Evolutionary conservation across 305 asterid genomes (phyloP).

Genomic region (Withania somnifera): DNA sequence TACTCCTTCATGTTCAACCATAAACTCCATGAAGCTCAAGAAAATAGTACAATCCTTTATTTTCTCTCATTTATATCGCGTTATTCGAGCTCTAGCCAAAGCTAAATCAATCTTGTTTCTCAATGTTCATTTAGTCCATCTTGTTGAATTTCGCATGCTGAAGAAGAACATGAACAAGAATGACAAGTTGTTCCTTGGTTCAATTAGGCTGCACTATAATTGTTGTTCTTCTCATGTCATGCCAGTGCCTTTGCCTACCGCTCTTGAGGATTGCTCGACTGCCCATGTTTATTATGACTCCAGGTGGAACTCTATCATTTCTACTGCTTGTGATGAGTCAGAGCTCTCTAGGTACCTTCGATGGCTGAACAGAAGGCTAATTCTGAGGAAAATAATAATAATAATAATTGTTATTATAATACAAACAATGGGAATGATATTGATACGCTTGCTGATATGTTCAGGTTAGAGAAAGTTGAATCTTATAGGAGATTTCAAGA

Average conservation of each 20-base stretch:
- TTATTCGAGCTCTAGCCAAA: slow-evolving; percentile 27
- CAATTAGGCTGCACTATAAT: slow-evolving; percentile 70
- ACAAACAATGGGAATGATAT: slow-evolving; percentile 24
- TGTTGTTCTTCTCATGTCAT: slow-evolving; percentile 65
- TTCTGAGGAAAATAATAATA: slow-evolving; percentile 1
- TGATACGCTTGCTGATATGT: slow-evolving; percentile 72
- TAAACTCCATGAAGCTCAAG: slow-evolving; percentile 48
- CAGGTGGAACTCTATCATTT: slow-evolving; percentile 27
- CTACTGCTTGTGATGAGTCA: slow-evolving; percentile 11
- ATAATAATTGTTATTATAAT: slow-evolving; percentile 4
- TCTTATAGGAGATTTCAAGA: slow-evolving; percentile 75
- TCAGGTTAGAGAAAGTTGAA: slow-evolving; percentile 76
- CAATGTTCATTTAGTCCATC: slow-evolving; percentile 27
- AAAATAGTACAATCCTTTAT: slow-evolving; percentile 54
- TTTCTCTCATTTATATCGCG: slow-evolving; percentile 46
- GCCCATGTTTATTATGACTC: slow-evolving; percentile 33
- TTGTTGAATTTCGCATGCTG: slow-evolving; percentile 22
- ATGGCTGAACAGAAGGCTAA: slow-evolving; percentile 59
- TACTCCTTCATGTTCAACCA: neutral
- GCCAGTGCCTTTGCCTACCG: slow-evolving; percentile 24
- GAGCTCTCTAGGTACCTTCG: slow-evolving; percentile 52
- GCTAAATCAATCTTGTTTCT: slow-evolving; percentile 43
- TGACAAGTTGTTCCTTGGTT: slow-evolving; percentile 48
- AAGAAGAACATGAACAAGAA: slow-evolving; percentile 22
- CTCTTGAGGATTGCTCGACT: neutral